phyloP scores from a whole-genome alignment of 208 protist genomes.

The Acanthamoeba culbertsoni region DNA sequence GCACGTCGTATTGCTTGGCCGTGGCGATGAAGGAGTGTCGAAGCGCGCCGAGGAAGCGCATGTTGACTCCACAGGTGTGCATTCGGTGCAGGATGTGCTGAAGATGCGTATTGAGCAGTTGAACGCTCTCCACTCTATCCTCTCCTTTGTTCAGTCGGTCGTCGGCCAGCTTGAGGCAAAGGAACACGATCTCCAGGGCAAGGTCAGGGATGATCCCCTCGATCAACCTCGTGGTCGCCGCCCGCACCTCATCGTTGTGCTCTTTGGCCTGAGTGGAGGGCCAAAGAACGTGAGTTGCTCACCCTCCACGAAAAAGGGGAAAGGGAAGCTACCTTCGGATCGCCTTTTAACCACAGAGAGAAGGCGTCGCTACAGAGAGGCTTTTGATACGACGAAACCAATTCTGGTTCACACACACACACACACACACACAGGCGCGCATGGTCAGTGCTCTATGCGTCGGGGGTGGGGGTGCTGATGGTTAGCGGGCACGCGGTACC shows the following conservation, averaged over 20 bases:
- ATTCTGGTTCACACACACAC: not conserved
- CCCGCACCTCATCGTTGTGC: conserved; percentile 35
- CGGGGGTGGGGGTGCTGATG: not conserved
- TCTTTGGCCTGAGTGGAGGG: conserved; percentile 38
- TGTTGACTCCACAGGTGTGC: conserved; percentile 57
- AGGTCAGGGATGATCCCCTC: conserved; percentile 29
- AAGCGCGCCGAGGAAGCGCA: not conserved
- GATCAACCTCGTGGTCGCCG: not conserved
- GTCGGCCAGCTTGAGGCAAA: conserved; percentile 23
- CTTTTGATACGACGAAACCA: conserved; percentile 28
- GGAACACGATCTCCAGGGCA: conserved; percentile 31
- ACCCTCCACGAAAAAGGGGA: too few species aligned
- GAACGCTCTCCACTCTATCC: not conserved
- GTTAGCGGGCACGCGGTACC: too few species aligned
- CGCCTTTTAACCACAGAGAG: conserved; percentile 13
- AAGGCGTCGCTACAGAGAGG: conserved; percentile 45
- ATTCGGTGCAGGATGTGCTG: conserved; percentile 7
- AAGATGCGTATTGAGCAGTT: not conserved
- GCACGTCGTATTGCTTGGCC: conserved; percentile 15
- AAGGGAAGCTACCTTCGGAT: not conserved
- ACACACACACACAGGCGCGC: too few species aligned
- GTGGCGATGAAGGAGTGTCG: not conserved
- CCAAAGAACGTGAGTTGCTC: too few species aligned
- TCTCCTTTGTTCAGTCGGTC: not conserved
- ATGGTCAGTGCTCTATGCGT: not conserved